Base-by-base conservation (phyloP, 1,284 basidiomycete species). In the Moniliella sp. region DNA sequence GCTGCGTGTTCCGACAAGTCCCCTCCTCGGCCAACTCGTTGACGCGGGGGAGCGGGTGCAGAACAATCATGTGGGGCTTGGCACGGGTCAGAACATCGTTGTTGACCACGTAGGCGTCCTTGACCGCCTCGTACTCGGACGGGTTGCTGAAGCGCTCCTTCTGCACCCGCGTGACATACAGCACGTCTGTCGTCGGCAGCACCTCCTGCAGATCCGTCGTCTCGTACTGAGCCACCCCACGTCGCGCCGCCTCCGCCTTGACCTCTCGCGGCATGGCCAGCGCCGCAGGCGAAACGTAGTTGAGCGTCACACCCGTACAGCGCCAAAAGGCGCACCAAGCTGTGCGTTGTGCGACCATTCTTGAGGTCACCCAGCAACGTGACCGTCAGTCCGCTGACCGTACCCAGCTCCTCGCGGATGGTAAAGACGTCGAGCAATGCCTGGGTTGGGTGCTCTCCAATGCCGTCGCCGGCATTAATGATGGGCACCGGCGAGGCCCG, bases 21-120 rank as follows among this genome's bases (percentile, higher is more conserved):
- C 33, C 97, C 84, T 61, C 93, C 86, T 4, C 84, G 80, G 91
- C 84, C 49, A 97, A 88, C 76, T 97, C 83, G 55, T 86, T 86
- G 30, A 84, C 73, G 50, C 91, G 67, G 12, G 91, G 91, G 27
- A 99, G 67, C 11, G 91, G 91, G 64, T 97, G 91, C 79, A 99
- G 84, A 43, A 97, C 84, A 43, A 94, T 93, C 71, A 88, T 83
- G 35, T 82, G 78, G 46, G 83, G 76, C 67, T 94, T 94, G 16
- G 84, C 86, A 36, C 78, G 70, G 15, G 79, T 73, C 25, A 94
- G 67, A 13, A 91, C 72, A 15, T 86, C 80, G 57, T 94, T 88
- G 64, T 97, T 81, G 40, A 99, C 74, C 27, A 83, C 69, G 62
- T 91, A 97, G 29, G 76, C 74, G 61, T 88, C 78, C 68, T 84